Evolutionary conservation across 176 grass and related monocot genomes (phyloP).

Genomic region (Triticum urartu): DNA sequence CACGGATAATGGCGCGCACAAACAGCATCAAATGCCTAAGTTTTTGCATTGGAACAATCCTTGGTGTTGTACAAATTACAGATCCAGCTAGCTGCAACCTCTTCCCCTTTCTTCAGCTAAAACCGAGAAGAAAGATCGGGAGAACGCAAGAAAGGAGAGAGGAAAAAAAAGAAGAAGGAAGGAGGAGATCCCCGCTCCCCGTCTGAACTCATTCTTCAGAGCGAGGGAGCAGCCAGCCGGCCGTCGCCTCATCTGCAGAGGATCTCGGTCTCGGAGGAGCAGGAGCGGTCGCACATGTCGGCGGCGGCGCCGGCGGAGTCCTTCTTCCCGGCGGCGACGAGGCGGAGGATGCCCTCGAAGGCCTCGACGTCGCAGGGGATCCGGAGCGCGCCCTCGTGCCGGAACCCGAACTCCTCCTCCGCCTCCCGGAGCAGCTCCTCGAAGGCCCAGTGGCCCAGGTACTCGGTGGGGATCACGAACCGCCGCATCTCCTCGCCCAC

Average conservation of each 20-base stretch:
- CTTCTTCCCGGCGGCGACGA: slow-evolving; percentile 57
- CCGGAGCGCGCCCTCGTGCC: slow-evolving; percentile 72
- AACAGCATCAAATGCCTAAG: slow-evolving; percentile 10
- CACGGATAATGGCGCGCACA: neutral
- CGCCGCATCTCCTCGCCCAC: slow-evolving; percentile 86
- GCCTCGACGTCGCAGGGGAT: slow-evolving; percentile 75
- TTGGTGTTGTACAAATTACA: slow-evolving; percentile 43
- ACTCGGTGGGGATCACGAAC: slow-evolving; percentile 94
- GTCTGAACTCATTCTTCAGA: neutral
- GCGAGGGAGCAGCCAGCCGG: too few relatives aligned
- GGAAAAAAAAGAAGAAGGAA: neutral
- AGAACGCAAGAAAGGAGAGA: slow-evolving; percentile 51
- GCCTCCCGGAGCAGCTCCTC: slow-evolving; percentile 70
- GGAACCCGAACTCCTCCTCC: slow-evolving; percentile 96
- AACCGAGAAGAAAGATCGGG: slow-evolving; percentile 50
- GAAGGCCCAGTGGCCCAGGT: slow-evolving; percentile 72
- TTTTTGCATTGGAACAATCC: slow-evolving; percentile 27
- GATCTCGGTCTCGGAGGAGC: slow-evolving; percentile 65
- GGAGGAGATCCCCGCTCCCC: neutral
- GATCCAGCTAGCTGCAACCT: slow-evolving; percentile 31
- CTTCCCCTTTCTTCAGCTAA: slow-evolving; percentile 51
- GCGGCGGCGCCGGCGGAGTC: slow-evolving; percentile 22
- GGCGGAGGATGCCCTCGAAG: slow-evolving; percentile 63
- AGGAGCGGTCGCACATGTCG: slow-evolving; percentile 43
- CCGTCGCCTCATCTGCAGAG: slow-evolving; percentile 51